Conservation (phyloP, 495 filamentous ascomycete species). For the Thozetella sp. region DNA sequence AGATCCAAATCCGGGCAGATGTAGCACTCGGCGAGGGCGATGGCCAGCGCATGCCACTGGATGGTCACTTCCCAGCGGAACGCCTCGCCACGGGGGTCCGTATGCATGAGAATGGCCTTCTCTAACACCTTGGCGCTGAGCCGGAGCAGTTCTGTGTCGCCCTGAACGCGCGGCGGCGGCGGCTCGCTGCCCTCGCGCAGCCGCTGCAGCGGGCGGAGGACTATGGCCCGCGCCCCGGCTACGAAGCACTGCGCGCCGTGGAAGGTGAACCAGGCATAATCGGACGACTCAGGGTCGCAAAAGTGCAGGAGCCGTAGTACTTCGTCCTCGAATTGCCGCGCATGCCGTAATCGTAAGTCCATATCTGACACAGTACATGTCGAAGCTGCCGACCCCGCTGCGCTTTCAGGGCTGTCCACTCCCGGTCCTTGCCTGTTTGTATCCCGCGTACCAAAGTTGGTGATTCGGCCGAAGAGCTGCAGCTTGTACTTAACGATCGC, state of each 20-base stretch:
- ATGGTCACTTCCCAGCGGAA: slow-evolving; percentile 13
- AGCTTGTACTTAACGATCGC: not conserved
- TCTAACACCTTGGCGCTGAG: slow-evolving; percentile 9
- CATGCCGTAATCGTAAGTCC: not conserved
- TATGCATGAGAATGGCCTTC: slow-evolving; percentile 11
- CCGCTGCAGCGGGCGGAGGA: not conserved
- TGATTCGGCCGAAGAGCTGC: not conserved
- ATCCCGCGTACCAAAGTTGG: not conserved
- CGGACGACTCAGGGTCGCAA: slow-evolving; percentile 15
- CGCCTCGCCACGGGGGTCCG: slow-evolving; percentile 11
- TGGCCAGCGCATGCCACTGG: slow-evolving; percentile 15
- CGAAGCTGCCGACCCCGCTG: not conserved
- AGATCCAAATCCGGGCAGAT: slow-evolving; percentile 7
- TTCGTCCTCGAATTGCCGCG: slow-evolving; percentile 8
- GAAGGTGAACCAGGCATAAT: slow-evolving; percentile 16
- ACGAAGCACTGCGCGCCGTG: slow-evolving; percentile 10
- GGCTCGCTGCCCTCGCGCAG: not conserved
- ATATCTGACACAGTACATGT: not conserved
- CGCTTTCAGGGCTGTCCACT: not conserved
- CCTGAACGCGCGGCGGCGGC: not conserved
- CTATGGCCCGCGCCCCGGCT: slow-evolving; percentile 9
- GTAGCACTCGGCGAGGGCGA: slow-evolving; percentile 16
- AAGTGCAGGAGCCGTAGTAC: slow-evolving; percentile 9
- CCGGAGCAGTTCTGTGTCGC: not conserved
- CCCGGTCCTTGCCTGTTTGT: not conserved